These are phyloP conservation scores for Takashimella tepidaria DNA, from an alignment of 1,284 basidiomycete genomes.

Conservation along the genomic window DNA sequence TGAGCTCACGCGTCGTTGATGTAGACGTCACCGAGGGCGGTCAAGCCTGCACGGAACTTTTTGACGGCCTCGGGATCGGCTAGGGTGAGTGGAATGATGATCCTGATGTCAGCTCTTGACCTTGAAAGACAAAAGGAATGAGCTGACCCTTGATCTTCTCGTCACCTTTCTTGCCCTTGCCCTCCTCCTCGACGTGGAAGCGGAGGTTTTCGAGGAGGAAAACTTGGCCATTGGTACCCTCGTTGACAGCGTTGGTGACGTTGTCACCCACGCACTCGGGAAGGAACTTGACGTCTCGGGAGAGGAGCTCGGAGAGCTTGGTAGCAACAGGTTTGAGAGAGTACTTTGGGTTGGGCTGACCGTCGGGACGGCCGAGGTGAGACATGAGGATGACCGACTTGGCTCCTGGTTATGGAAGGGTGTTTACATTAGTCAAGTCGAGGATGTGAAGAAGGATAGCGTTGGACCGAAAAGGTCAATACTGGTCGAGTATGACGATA, in stretches of 20 bases:
- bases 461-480: not conserved
- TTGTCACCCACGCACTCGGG: constrained; percentile 81
- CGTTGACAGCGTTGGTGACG: constrained; percentile 70
- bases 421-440: not conserved
- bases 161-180: constrained; percentile 82
- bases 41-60: constrained; percentile 80
- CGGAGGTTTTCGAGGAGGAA: constrained; percentile 96
- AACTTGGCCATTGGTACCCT: constrained; percentile 68
- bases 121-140: constrained; percentile 4
- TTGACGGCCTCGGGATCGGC: constrained; percentile 77
- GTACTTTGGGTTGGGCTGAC: constrained; percentile 83
- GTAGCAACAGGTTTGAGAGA: constrained; percentile 76
- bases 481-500: not conserved
- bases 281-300: constrained; percentile 72
- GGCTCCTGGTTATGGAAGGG: constrained; percentile 57
- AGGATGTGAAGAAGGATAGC: not conserved
- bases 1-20: constrained; percentile 81
- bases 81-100: no score
- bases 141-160: constrained; percentile 74
- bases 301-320: constrained; percentile 67
- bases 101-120: constrained; percentile 5
- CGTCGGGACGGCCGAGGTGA: constrained; percentile 95
- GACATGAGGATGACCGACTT: constrained; percentile 90
- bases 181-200: constrained; percentile 98
- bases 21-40: constrained; percentile 91